Evolutionary conservation across 306 rosid genomes (phyloP), one percentile per base, ranked within the genome.

Genomic region (Glycine latifolia): DNA sequence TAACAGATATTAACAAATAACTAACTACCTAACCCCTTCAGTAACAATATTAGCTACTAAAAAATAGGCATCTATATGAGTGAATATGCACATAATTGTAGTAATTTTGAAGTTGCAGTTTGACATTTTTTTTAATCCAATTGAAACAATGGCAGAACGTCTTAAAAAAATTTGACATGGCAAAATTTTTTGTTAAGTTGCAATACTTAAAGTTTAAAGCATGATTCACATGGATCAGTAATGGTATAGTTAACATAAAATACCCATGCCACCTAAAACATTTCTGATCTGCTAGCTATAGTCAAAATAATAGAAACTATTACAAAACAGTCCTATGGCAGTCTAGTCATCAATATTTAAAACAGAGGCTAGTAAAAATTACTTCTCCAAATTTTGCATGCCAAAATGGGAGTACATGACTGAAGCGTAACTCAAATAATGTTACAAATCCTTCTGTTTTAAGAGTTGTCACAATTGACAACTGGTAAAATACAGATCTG

Each of bases 311-410:
- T 16, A 56, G 16, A 56, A 56, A 56, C 65, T 59, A 17, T 9
- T 16, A 17, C 11, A 17, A 17, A 56, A 59, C 13, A 8, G 12
- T 59, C 65, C 6, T 59, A 9, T 59, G 65, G 0, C 37, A 17
- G 37, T 16, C 37, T 59, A 17, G 65, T 20, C 35, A 59, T 59
- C 65, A 59, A 16, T 20, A 59, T 20, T 59, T 17, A 59, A 16
- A 17, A 58, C 33, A 17, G 37, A 59, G 13, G 12, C 37, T 3
- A 16, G 11, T 2, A 59, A 8, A 59, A 17, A 59, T 7, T 59
- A 3, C 65, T 59, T 17, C 3, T 59, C 65, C 11, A 59, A 59
- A 59, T 17, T 59, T 59, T 59, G 65, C 65, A 59, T 59, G 65
- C 37, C 65, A 59, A 59, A 16, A 59, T 20, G 5, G 37, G 65